phyloP scores from a whole-genome alignment of 2,329 filamentous ascomycete genomes.

The Colletotrichum australisinense region DNA sequence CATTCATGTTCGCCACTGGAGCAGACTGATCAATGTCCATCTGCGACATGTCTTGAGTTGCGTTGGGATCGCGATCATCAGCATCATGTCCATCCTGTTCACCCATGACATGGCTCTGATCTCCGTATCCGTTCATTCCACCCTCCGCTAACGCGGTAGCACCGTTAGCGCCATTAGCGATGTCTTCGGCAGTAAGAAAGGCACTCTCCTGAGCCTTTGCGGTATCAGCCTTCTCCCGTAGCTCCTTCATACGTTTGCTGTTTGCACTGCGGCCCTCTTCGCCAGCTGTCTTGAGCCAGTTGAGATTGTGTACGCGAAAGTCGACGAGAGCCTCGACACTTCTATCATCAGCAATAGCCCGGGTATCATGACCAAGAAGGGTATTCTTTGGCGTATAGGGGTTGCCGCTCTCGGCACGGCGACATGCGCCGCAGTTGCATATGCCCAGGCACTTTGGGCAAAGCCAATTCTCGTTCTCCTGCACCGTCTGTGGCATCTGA shows the following conservation, averaged over 20 bases:
- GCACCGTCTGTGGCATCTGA: conserved; percentile 83
- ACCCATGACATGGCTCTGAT: conserved; percentile 48
- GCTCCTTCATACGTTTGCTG: conserved; percentile 66
- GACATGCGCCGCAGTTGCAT: conserved; percentile 88
- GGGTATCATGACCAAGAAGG: conserved; percentile 90
- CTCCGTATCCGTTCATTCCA: conserved; percentile 42
- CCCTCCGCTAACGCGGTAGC: not conserved
- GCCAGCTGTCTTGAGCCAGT: conserved; percentile 76
- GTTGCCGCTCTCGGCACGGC: conserved; percentile 71
- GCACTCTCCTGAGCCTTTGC: conserved; percentile 64
- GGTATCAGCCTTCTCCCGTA: conserved; percentile 67
- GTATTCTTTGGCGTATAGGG: conserved; percentile 91
- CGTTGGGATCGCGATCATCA: conserved; percentile 26
- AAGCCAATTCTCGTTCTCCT: conserved; percentile 86
- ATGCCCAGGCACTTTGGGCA: conserved; percentile 89
- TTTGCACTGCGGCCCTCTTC: conserved; percentile 69
- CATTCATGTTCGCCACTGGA: conserved; percentile 41
- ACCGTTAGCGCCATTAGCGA: conserved; percentile 37
- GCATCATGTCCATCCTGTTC: conserved; percentile 33
- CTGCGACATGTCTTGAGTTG: conserved; percentile 8
- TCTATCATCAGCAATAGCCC: conserved; percentile 87
- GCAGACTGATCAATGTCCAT: conserved; percentile 33
- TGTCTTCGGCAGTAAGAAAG: conserved; percentile 37
- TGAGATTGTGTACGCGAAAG: conserved; percentile 88
- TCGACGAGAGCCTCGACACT: conserved; percentile 93